Evolutionary conservation across 495 filamentous ascomycete species (phyloP), one percentile per base, ranked within the genome.

Genomic region (Tuber brumale): DNA sequence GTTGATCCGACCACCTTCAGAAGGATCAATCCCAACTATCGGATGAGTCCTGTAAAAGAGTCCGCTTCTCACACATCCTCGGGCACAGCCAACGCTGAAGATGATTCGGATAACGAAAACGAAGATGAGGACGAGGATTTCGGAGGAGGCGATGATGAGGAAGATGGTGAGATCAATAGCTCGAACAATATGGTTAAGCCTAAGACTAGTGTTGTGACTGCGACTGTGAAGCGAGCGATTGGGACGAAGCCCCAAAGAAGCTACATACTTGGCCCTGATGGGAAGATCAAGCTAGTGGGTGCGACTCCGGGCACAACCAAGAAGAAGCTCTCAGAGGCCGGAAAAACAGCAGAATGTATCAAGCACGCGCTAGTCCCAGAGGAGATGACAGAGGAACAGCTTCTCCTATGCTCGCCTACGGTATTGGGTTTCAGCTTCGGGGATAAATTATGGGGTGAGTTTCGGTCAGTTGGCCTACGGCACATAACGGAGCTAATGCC

Each of bases 1-100:
- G 87, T 97, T 61, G 94, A 97, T 81, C 92, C 94, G 0, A 91
- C 89, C 39, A 94, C 93, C 74, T 93, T 95, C 85, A 89, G 93
- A 39, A 89, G 93, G 4, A 93, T 96, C 77, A 94, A 95, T 76
- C 93, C 94, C 2, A 97, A 97, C 80, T 97, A 97, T 79, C 89
- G 88, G 18, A 91, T 97, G 83, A 93, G 90, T 73, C 80, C 81
- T 41, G 81, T 82, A 21, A 82, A 79, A 66, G 78, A 76, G 39
- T 76, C 78, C 72, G 0, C n/a, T 16, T 74, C 74, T 14, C 74
- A 80, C 45, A 48, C 77, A 10, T 23, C 74, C 46, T 16, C 42
- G 42, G 69, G 51, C 16, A 2, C 73, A 21, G 39, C 74, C 10
- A 74, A 61, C 2, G 71, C 57, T 31, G 80, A 77, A 31, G 73